Evolutionary conservation across 108 stramenopile genomes (phyloP), one percentile per base, ranked within the genome.

Genomic region (Discostella pseudostelligera): DNA sequence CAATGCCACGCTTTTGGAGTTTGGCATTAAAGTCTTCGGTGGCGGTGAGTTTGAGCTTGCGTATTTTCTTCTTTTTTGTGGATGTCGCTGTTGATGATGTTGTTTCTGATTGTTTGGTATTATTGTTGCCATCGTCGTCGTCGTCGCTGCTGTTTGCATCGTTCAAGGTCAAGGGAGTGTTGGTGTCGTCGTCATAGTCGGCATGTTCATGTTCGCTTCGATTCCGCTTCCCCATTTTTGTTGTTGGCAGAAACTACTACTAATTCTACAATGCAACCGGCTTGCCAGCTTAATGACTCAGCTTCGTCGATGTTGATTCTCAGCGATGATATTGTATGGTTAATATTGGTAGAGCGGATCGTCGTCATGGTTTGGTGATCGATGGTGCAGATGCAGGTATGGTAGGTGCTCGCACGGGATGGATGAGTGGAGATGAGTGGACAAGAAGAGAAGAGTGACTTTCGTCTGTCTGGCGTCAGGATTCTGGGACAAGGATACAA

Each of bases 11-110:
- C 32, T 77, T 83, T 45, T 76, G 64, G 16, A 91, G 78, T 40
- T 83, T 81, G 37, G 70, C 85, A 62, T 94, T 94, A 64, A 89
- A 94, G 62, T 91, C 78, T 48, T 86, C 71, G 26, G 89, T 89
- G 40, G 86, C 62, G 13, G 71, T 62, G 46, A 88, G 53, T 28
- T 75, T 79, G 36, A 88, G 65, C 62, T 72, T 85, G 72, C 84
- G 82, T 8, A 85, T 56, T 56, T 85, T 86, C 48, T 81, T 84
- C 48, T 77, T 70, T 66, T 76, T 76, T 29, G 36, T 46, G 19
- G 50, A 3, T 26, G 21, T 0, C 26, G 13, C 11, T 26, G 12
- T 51, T 26, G 1, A 0, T 21, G 0, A 0, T 28, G 13, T 28
- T 26, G 12, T 51, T 26, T 12, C 16, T 21, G 0, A 0, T 28